phyloP scores from a whole-genome alignment of 2,329 filamentous ascomycete genomes.

The Verticillium klebahnii region DNA sequence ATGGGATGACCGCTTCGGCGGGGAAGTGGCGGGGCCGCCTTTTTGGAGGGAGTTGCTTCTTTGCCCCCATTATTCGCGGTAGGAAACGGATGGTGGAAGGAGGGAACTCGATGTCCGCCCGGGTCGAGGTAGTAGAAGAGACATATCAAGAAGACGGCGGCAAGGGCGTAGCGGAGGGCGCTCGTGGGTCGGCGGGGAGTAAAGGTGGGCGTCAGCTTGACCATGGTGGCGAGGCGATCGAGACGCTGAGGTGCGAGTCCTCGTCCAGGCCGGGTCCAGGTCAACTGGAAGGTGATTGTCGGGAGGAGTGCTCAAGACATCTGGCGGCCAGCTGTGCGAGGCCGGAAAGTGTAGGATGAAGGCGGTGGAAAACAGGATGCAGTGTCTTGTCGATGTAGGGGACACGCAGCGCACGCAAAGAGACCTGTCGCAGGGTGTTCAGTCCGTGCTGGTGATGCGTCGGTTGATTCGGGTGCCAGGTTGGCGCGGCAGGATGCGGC shows the following conservation, averaged over 20 bases:
- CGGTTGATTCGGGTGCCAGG: neutral
- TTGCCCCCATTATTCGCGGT: conserved; percentile 1
- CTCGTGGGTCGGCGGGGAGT: conserved; percentile 38
- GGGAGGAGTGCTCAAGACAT: neutral
- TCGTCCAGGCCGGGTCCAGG: neutral
- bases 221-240: conserved; percentile 5
- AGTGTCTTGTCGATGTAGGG: neutral
- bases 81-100: neutral
- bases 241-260: neutral
- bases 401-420: neutral
- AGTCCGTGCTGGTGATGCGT: neutral
- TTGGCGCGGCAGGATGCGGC: neutral
- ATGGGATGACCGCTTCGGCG: conserved; percentile 31
- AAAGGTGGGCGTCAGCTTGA: conserved; percentile 32
- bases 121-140: conserved; percentile 25
- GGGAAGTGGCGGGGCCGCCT: neutral
- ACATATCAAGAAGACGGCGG: conserved; percentile 50
- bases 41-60: neutral
- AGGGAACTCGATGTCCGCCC: conserved; percentile 7
- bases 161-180: conserved; percentile 58
- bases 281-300: neutral
- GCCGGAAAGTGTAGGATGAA: neutral
- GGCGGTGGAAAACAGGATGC: neutral
- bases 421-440: neutral
- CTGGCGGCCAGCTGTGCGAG: neutral